A percentile compares a stretch with the other conserved stretches of the same genome.
phyloP scores from a whole-genome alignment of 176 grass and related monocot species.

The Carex kokanica region DNA sequence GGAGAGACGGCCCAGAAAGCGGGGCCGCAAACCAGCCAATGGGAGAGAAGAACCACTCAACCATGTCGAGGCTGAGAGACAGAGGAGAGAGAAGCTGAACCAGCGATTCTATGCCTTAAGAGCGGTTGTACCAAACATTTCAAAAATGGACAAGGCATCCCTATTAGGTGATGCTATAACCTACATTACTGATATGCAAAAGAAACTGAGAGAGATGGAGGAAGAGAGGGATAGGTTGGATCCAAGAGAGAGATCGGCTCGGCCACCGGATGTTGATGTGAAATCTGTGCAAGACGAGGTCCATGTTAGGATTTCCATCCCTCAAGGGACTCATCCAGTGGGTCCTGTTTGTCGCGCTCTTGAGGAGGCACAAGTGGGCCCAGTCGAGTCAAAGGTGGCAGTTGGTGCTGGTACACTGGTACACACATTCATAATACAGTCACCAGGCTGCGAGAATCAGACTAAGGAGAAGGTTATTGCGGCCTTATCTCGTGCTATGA shows the following conservation, averaged over 20 bases:
- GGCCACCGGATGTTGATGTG: slow-evolving; percentile 61
- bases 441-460: slow-evolving; percentile 66
- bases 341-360: slow-evolving; percentile 73
- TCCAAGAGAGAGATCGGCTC: slow-evolving; percentile 28
- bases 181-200: slow-evolving; percentile 94
- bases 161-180: slow-evolving; percentile 75
- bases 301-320: slow-evolving; percentile 68
- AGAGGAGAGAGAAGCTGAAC: slow-evolving; percentile 97
- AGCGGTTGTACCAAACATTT: slow-evolving; percentile 92
- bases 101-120: slow-evolving; percentile 87
- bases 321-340: slow-evolving; percentile 62
- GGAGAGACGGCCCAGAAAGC: slow-evolving; percentile 76
- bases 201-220: slow-evolving; percentile 93
- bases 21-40: slow-evolving; percentile 95
- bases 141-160: slow-evolving; percentile 98
- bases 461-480: slow-evolving; percentile 78
- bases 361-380: slow-evolving; percentile 59
- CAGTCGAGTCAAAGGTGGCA: slow-evolving; percentile 65
- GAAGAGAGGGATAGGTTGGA: slow-evolving; percentile 53
- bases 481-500: slow-evolving; percentile 55
- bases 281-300: slow-evolving; percentile 78
- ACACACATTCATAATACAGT: slow-evolving; percentile 81
- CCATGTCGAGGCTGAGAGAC: slow-evolving; percentile 94
- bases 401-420: slow-evolving; percentile 42
- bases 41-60: slow-evolving; percentile 90